Evolutionary conservation across 495 filamentous ascomycete species (phyloP).

Genomic region (Haplographium delicatum): DNA sequence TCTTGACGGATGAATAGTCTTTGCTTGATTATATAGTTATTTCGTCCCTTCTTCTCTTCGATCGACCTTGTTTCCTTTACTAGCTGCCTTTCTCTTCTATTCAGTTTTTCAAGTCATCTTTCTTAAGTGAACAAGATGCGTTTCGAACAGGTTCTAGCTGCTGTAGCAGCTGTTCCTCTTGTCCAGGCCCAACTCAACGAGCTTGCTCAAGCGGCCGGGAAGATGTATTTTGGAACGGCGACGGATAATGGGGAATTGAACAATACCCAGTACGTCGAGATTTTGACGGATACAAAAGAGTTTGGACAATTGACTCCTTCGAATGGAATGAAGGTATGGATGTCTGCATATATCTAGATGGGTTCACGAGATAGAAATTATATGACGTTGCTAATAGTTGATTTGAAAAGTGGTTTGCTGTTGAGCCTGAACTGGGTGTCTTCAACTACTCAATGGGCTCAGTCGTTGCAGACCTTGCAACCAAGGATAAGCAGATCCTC

Average conservation of each 20-base stretch:
- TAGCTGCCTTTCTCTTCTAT: not conserved
- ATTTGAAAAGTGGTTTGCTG: constrained; percentile 40
- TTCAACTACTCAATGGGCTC: constrained; percentile 50
- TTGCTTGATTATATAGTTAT: too few relatives aligned
- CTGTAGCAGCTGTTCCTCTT: not conserved
- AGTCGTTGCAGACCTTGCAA: constrained; percentile 43
- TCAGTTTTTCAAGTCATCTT: not conserved
- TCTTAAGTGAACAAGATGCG: constrained; percentile 7
- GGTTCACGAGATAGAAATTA: not conserved
- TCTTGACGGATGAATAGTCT: too few relatives aligned
- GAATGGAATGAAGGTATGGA: constrained; percentile 42
- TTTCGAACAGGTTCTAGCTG: constrained; percentile 1
- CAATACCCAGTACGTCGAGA: constrained; percentile 26
- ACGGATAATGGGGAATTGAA: constrained; percentile 40
- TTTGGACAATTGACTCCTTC: constrained; percentile 50
- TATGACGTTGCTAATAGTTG: too few relatives aligned
- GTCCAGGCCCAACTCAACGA: constrained; percentile 30
- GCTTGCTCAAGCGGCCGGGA: constrained; percentile 36
- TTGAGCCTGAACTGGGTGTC: constrained; percentile 36
- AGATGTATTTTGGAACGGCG: constrained; percentile 45
- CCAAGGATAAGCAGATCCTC: constrained; percentile 47
- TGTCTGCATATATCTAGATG: not conserved
- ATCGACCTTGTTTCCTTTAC: not conserved
- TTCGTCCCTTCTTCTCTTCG: too few relatives aligned
- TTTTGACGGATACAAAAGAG: constrained; percentile 35